Evolutionary conservation across 2,329 filamentous ascomycete genomes (phyloP).

Genomic region (Gremmenia infestans): DNA sequence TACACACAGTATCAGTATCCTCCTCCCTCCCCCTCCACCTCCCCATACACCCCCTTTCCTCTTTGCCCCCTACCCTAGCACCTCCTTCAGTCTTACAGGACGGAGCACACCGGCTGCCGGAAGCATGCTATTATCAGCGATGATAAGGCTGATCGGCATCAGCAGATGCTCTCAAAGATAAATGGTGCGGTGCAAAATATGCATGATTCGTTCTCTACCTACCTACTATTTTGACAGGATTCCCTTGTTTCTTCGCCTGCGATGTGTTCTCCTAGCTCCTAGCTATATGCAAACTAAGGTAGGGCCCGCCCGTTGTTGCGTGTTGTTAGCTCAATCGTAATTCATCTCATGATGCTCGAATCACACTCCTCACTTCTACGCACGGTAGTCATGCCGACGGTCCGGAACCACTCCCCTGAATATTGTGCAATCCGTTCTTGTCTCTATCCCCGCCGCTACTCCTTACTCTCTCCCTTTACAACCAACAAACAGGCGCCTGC

Average conservation of each 20-base stretch:
- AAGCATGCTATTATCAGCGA: not conserved
- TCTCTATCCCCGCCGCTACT: not conserved
- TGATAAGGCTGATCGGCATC: not conserved
- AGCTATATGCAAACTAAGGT: not conserved
- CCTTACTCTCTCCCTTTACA: not conserved
- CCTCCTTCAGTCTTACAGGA: too few relatives aligned
- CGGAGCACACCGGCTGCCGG: too few relatives aligned
- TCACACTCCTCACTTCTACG: not conserved
- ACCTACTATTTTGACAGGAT: not conserved
- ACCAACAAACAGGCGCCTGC: constrained; percentile 11
- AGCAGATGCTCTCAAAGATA: not conserved
- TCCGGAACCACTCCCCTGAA: not conserved
- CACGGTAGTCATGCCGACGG: constrained; percentile 2
- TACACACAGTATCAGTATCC: too few relatives aligned
- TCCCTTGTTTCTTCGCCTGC: not conserved
- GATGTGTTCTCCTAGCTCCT: not conserved
- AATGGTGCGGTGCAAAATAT: too few relatives aligned
- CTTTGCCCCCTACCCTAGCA: too few relatives aligned
- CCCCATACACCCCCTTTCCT: too few relatives aligned
- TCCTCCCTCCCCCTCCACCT: too few relatives aligned
- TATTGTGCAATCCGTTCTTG: not conserved
- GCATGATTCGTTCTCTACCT: not conserved
- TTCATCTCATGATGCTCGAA: not conserved
- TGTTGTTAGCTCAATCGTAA: not conserved
- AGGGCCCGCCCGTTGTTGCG: not conserved